Percentiles rank a stretch among this genome's conserved stretches.
Conservation (phyloP, 2,329 filamentous ascomycete genomes). For the Nigrospora sphaerica region DNA sequence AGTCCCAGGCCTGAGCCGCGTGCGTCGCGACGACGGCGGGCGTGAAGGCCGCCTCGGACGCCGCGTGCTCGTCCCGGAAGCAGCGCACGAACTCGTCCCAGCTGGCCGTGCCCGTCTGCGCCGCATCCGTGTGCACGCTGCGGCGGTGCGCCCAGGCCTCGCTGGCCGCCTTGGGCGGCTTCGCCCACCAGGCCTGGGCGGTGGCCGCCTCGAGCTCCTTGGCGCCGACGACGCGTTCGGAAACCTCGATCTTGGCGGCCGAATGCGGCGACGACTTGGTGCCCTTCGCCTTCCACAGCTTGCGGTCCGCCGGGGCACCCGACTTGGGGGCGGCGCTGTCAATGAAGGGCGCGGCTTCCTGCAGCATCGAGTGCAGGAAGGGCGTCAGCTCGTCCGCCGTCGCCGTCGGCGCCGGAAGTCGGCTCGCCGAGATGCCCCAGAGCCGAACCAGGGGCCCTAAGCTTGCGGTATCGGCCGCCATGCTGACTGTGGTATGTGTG, state of each 20-base stretch:
- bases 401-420: constrained; percentile 36
- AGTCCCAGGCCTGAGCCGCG: constrained; percentile 39
- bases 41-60: constrained; percentile 52
- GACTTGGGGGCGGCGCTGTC: constrained; percentile 40
- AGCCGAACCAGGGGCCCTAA: constrained; percentile 46
- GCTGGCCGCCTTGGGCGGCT: background rate
- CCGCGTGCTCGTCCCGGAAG: constrained; percentile 51
- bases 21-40: constrained; percentile 44
- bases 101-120: constrained; percentile 43
- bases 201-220: constrained; percentile 31
- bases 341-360: constrained; percentile 55
- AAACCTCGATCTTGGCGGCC: constrained; percentile 43
- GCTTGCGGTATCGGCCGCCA: constrained; percentile 8
- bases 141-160: constrained; percentile 61
- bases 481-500: constrained; percentile 1
- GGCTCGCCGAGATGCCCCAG: constrained; percentile 39
- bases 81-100: constrained; percentile 57
- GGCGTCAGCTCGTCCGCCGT: constrained; percentile 34
- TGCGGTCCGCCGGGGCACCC: constrained; percentile 22
- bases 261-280: constrained; percentile 39
- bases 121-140: constrained; percentile 51
- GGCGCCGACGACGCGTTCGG: constrained; percentile 39
- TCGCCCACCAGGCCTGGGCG: background rate
- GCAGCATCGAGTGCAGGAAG: constrained; percentile 45
- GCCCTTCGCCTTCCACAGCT: constrained; percentile 43